Base-by-base conservation (phyloP, 2,329 filamentous ascomycete species). In the Claviceps sp. region DNA sequence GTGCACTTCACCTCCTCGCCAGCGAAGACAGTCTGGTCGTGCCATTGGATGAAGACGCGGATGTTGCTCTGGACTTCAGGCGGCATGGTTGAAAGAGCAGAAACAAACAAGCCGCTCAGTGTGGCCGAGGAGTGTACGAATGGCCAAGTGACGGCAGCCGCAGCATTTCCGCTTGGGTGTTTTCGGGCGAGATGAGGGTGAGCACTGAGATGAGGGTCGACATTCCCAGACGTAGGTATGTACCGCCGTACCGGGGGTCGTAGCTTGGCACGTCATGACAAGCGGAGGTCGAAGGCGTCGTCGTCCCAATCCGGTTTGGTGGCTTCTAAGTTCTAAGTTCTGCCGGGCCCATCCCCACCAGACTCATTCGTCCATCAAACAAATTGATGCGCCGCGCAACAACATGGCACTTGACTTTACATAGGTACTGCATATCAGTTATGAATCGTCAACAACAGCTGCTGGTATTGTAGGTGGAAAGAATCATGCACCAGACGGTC, bases 1-100 rank as follows among this genome's bases (percentile, higher is more conserved):
- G 84, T 89, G 70, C 93, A 97, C 71, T 90, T 87, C 64, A 97
- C 80, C 64, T 95, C 86, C 74, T 98, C 93, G 69, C 93, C 93
- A 53, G 93, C 88, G 71, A 97, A 98, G 62, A 98, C 88, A 56
- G 87, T 90, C 68, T 91, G 84, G 65, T 95, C 87, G 67, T 89
- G 85, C 87, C 91, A 98, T 72, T 85, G 84, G 68, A 98, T 88
- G 68, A 91, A 95, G 69, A 96, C 91, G 68, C 90, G 87, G 66
- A 98, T 89, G 73, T 94, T 91, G 70, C 72, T 73, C 56, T 66
- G 61, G 58, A 62, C 65, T 61, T 76, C 73, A 59, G 73, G 67
- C 59, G 73, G 66, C 75, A 78, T 79, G 64, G 59, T 70, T 64
- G 54, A 48, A 24, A 24, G 17, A n/a, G 19, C 24, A 47, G 24